phyloP scores from a whole-genome alignment of 345 rosid genomes.

The Syzygium aromaticum region DNA sequence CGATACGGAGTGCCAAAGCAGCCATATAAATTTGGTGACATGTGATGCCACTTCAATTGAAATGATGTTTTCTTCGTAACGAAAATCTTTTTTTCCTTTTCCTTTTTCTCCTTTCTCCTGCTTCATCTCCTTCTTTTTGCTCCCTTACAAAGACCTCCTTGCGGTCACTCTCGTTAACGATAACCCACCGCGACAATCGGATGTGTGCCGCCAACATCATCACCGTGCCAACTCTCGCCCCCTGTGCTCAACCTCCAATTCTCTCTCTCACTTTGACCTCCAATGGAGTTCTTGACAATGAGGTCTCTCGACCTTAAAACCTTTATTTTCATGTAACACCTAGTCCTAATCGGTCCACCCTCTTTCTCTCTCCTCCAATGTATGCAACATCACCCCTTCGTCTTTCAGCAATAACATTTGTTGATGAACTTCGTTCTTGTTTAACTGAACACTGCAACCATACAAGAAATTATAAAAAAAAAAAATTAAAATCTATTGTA shows the following conservation, averaged over 20 bases:
- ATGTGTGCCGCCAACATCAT: neutral
- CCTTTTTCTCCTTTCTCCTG: neutral
- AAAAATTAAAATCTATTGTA: no score
- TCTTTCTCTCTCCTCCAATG: no score
- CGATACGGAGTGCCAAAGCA: rapidly evolving
- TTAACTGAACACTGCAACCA: neutral
- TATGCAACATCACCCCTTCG: neutral
- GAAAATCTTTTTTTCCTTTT: neutral
- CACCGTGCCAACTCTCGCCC: neutral
- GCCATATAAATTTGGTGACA: rapidly evolving
- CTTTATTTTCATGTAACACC: neutral
- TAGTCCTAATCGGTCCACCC: neutral
- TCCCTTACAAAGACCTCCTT: neutral
- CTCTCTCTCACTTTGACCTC: neutral
- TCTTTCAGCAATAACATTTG: neutral
- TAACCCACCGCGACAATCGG: neutral
- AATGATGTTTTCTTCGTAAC: neutral
- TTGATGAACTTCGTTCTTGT: neutral
- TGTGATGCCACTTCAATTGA: neutral
- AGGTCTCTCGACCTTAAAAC: neutral
- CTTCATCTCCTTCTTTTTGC: neutral
- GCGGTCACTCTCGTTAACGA: neutral
- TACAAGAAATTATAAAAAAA: no score
- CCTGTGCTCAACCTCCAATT: neutral
- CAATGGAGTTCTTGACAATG: neutral